phyloP scores from a whole-genome alignment of 768 basidiomycete genomes.

The Lepiota venenata region DNA sequence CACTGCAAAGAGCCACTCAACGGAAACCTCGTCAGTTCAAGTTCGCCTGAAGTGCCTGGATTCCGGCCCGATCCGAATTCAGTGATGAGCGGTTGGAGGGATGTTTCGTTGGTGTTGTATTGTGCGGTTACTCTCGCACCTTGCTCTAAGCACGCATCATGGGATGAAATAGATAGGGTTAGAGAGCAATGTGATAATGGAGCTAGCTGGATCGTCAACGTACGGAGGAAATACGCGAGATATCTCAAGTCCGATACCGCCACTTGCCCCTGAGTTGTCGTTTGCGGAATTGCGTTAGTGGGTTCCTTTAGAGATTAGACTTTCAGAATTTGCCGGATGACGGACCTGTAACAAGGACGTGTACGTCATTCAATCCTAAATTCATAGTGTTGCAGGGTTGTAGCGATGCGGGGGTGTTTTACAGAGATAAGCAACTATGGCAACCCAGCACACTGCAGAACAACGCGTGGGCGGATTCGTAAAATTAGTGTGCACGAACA shows the following conservation, averaged over 20 bases:
- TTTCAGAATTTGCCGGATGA: neutral
- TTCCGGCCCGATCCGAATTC: constrained; percentile 26
- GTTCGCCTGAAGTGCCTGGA: constrained; percentile 50
- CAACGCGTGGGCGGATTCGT: too few relatives aligned
- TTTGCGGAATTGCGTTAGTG: neutral
- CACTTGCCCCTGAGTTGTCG: constrained; percentile 54
- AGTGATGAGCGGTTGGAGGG: constrained; percentile 37
- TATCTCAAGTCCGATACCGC: constrained; percentile 70
- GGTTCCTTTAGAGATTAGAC: too few relatives aligned
- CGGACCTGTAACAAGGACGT: constrained; percentile 66
- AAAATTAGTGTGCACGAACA: too few relatives aligned
- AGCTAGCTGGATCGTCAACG: constrained; percentile 14
- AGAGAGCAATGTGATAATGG: neutral
- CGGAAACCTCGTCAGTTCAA: constrained; percentile 52
- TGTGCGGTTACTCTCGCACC: constrained; percentile 72
- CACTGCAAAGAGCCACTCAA: constrained; percentile 42
- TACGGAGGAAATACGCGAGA: constrained; percentile 53
- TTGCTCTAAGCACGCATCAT: constrained; percentile 57
- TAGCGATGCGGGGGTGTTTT: too few relatives aligned
- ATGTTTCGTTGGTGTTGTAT: constrained; percentile 50
- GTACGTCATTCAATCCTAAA: constrained; percentile 53
- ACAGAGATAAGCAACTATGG: too few relatives aligned
- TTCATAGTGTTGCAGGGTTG: constrained; percentile 31
- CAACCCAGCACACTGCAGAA: too few relatives aligned
- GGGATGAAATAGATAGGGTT: neutral